These are phyloP conservation scores for Cryphonectria naterciae DNA, from an alignment of 2,329 filamentous ascomycete genomes.

Conservation along the genomic window DNA sequence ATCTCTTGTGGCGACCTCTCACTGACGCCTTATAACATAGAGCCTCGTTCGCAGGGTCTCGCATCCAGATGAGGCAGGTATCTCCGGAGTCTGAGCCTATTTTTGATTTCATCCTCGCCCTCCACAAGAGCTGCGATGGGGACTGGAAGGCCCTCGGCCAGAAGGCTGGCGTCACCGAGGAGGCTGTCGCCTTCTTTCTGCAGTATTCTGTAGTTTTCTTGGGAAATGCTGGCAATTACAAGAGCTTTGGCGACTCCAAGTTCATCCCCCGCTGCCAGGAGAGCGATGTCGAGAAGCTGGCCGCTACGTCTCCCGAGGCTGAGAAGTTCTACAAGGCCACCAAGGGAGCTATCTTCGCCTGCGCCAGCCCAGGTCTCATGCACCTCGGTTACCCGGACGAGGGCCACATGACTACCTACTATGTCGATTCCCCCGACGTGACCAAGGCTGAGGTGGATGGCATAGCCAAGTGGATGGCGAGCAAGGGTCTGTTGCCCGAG, in stretches of 20 bases:
- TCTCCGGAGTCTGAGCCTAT: constrained; percentile 82
- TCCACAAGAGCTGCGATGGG: constrained; percentile 68
- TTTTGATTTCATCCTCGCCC: constrained; percentile 77
- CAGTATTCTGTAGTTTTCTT: constrained; percentile 80
- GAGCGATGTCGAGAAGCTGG: constrained; percentile 67
- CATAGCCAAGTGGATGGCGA: constrained; percentile 73
- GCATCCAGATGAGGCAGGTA: constrained; percentile 79
- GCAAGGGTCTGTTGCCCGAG: constrained; percentile 72
- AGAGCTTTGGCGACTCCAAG: constrained; percentile 84
- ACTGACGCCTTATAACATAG: constrained; percentile 44
- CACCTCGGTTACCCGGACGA: constrained; percentile 76
- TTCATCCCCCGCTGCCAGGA: constrained; percentile 75
- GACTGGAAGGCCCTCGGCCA: constrained; percentile 71
- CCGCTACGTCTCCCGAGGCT: constrained; percentile 62
- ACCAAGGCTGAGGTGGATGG: constrained; percentile 75
- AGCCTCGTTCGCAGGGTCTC: constrained; percentile 75
- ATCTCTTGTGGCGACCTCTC: constrained; percentile 22
- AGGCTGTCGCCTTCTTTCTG: constrained; percentile 70
- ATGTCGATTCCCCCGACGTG: constrained; percentile 75
- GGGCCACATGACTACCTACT: constrained; percentile 81
- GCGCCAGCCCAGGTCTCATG: constrained; percentile 65
- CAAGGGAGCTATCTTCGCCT: constrained; percentile 73
- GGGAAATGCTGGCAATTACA: constrained; percentile 83
- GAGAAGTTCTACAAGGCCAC: constrained; percentile 69
- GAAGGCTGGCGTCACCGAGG: constrained; percentile 66